These are phyloP conservation scores for Fusarium piperis DNA, from an alignment of 2,329 filamentous ascomycete species.

Conservation along the genomic window DNA sequence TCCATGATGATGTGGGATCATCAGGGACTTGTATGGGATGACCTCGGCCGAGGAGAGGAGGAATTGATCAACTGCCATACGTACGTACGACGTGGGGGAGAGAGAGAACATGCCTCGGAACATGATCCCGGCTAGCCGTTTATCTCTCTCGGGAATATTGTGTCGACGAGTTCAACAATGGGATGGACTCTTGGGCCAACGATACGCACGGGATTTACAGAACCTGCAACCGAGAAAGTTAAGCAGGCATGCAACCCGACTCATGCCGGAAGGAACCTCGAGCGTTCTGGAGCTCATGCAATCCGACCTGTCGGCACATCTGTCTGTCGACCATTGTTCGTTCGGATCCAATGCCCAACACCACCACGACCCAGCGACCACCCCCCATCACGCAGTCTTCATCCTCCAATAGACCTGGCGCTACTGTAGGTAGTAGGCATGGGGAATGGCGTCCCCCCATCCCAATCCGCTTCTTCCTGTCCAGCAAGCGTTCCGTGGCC, in stretches of 20 bases:
- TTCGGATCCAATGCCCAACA: constrained; percentile 10
- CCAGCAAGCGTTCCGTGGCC: constrained; percentile 21
- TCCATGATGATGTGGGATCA: constrained; percentile 11
- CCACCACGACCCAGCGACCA: neutral
- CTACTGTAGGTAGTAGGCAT: constrained; percentile 22
- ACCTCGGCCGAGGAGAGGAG: constrained; percentile 22
- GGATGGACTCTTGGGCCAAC: neutral
- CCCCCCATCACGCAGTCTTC: neutral
- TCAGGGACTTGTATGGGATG: constrained; percentile 28
- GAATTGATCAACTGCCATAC: constrained; percentile 30
- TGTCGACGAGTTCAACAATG: neutral
- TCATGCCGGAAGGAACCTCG: constrained; percentile 1
- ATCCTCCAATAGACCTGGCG: constrained; percentile 24
- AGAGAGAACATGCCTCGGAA: neutral
- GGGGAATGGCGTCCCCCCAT: constrained; percentile 10
- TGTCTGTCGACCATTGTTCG: neutral
- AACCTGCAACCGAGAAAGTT: neutral
- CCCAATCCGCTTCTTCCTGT: too few species aligned
- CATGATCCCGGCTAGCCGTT: constrained; percentile 27
- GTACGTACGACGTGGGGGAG: neutral
- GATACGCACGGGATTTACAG: neutral
- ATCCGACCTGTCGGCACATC: neutral
- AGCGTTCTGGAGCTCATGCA: constrained; percentile 1
- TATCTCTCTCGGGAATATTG: constrained; percentile 10
- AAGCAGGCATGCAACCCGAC: neutral